A percentile compares a stretch with the other conserved stretches of the same genome.
Evolutionary conservation across 805 yeast species (phyloP).

Genomic region (Cyberlindnera subsufficiens): DNA sequence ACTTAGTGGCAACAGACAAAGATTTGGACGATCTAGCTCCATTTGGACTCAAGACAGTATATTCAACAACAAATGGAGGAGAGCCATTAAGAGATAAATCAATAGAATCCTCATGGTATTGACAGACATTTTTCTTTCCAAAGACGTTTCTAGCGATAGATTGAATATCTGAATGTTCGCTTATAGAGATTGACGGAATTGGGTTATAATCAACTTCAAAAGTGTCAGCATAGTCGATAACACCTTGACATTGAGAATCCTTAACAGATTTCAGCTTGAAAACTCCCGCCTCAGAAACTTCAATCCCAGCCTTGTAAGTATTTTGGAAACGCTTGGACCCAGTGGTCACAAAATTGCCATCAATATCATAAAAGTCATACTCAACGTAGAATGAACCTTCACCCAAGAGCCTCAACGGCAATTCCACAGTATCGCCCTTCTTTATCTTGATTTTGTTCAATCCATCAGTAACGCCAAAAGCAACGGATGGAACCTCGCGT

Average conservation of each 20-base stretch:
- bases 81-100: conserved; percentile 50
- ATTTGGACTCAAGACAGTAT: conserved; percentile 53
- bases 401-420: conserved; percentile 61
- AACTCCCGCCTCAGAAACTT: conserved; percentile 38
- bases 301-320: conserved; percentile 28
- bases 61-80: conserved; percentile 65
- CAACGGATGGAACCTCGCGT: conserved; percentile 58
- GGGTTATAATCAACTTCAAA: conserved; percentile 39
- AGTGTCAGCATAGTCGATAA: conserved; percentile 26
- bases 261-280: conserved; percentile 39
- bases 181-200: conserved; percentile 38
- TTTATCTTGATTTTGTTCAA: conserved; percentile 38
- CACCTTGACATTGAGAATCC: conserved; percentile 50
- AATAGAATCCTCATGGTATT: conserved; percentile 39
- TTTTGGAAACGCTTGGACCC: conserved; percentile 15
- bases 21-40: conserved; percentile 36
- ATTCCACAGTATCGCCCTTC: conserved; percentile 51
- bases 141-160: conserved; percentile 22
- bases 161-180: conserved; percentile 26
- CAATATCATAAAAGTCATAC: conserved; percentile 26
- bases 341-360: conserved; percentile 23
- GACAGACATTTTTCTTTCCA: conserved; percentile 38
- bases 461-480: conserved; percentile 35
- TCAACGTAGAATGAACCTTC: conserved; percentile 44
- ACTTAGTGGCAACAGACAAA: conserved; percentile 46